Percentiles rank a stretch among this genome's conserved stretches.
Conservation (phyloP, 345 rosid genomes). For the thale cress (Arabidopsis thaliana) region TAIR10.1 NC_003074.8:19958501-19959000, state of each 20-base stretch:
- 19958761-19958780: neutral
- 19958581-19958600: neutral
- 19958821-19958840: neutral
- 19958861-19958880: slow-evolving; percentile 41
- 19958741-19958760: slow-evolving; percentile 35
- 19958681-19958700: slow-evolving; percentile 76
- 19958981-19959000: slow-evolving; percentile 42
- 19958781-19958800: slow-evolving; percentile 9
- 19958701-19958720: slow-evolving; percentile 51
- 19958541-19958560: slow-evolving; percentile 93
- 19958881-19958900: slow-evolving; percentile 42
- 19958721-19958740: slow-evolving; percentile 49
- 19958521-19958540: slow-evolving; percentile 94
- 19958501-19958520: slow-evolving; percentile 84
- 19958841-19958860: neutral
- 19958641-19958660: slow-evolving; percentile 57
- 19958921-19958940: slow-evolving; percentile 38
- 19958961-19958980: slow-evolving; percentile 59
- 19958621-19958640: neutral
- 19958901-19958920: slow-evolving; percentile 48
- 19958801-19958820: slow-evolving; percentile 15
- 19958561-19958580: slow-evolving; percentile 60
- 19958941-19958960: slow-evolving; percentile 52
- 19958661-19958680: slow-evolving; percentile 60
- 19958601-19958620: neutral